Conservation (phyloP, 2,329 filamentous ascomycete species). For the Macrophomina phaseolina region DNA sequence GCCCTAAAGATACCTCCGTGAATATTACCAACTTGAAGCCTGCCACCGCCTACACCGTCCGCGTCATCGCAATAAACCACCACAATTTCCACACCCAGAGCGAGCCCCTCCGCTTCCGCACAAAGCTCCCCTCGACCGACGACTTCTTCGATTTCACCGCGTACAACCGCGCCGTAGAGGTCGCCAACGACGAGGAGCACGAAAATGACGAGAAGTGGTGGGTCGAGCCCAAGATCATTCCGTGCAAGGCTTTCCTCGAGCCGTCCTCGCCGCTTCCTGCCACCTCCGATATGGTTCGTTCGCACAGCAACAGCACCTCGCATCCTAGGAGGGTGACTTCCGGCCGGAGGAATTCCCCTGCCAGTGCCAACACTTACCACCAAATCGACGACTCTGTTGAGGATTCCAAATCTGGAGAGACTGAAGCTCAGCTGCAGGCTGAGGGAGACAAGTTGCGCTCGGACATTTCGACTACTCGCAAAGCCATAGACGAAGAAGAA, state of each 20-base stretch:
- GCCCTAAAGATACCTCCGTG: constrained; percentile 81
- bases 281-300: constrained; percentile 66
- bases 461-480: constrained; percentile 80
- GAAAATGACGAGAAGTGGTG: constrained; percentile 50
- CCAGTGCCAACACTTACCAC: constrained; percentile 37
- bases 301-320: constrained; percentile 63
- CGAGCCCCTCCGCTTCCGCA: constrained; percentile 81
- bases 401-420: constrained; percentile 55
- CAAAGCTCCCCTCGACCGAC: constrained; percentile 54
- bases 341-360: constrained; percentile 78
- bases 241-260: constrained; percentile 62
- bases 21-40: constrained; percentile 87
- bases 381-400: constrained; percentile 17
- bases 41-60: constrained; percentile 88
- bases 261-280: constrained; percentile 67
- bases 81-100: constrained; percentile 94
- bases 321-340: constrained; percentile 68
- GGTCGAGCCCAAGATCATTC: constrained; percentile 60
- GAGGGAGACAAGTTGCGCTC: constrained; percentile 81
- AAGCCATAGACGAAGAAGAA: constrained; percentile 68
- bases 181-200: constrained; percentile 37
- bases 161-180: constrained; percentile 47
- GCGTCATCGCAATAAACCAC: constrained; percentile 87
- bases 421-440: constrained; percentile 76
- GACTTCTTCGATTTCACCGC: constrained; percentile 57